Percentiles rank a stretch among this genome's conserved stretches.
Evolutionary conservation across 2,329 filamentous ascomycete genomes (phyloP).

Genomic region (Trichoderma afroharzianum): DNA sequence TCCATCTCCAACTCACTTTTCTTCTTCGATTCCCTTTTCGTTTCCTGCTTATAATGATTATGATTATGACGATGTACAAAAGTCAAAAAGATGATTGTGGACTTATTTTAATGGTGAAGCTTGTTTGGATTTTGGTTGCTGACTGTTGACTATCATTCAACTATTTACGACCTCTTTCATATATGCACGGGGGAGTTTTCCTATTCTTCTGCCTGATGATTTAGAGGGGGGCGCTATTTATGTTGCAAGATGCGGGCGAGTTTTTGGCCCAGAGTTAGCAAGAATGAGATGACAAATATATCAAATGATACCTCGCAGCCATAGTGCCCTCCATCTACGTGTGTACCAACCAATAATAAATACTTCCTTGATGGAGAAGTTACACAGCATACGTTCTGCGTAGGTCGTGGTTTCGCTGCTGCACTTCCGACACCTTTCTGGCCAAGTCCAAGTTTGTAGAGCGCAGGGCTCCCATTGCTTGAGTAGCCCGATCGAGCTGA

Average conservation of each 20-base stretch:
- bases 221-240: not conserved
- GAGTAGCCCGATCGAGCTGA: not conserved
- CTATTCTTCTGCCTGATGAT: not conserved
- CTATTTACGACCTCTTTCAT: not conserved
- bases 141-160: not conserved
- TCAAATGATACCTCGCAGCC: not conserved
- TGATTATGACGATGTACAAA: conserved; percentile 14
- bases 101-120: not conserved
- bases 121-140: not conserved
- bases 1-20: not conserved
- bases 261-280: not conserved
- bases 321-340: not conserved
- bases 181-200: not conserved
- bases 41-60: conserved; percentile 2
- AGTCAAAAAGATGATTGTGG: not conserved
- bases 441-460: conserved; percentile 10
- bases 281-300: conserved; percentile 4
- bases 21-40: not conserved
- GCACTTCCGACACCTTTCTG: conserved; percentile 13
- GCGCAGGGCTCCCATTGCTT: not conserved
- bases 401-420: conserved; percentile 12
- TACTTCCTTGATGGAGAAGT: not conserved
- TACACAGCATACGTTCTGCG: conserved; percentile 4
- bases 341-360: not conserved
- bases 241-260: not conserved